phyloP scores from a whole-genome alignment of 2,329 filamentous ascomycete genomes.

The Pseudophaeomoniella oleicola region DNA sequence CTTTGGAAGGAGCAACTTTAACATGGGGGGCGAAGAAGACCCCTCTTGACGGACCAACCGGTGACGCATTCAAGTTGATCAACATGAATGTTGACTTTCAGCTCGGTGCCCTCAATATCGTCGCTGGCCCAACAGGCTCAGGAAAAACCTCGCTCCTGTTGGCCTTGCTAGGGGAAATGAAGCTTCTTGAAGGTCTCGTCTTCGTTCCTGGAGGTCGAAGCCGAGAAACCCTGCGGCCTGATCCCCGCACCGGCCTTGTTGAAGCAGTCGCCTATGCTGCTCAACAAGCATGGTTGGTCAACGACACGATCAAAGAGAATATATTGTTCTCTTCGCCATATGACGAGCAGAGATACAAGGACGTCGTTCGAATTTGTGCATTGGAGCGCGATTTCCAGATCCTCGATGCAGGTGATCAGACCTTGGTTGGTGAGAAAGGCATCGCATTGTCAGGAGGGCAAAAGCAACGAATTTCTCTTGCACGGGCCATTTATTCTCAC shows the following conservation, averaged over 20 bases:
- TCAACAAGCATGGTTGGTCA: conserved; percentile 92
- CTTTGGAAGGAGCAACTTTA: conserved; percentile 71
- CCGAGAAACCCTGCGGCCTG: conserved; percentile 67
- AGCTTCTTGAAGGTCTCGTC: conserved; percentile 61
- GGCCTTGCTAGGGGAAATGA: conserved; percentile 96
- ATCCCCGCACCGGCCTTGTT: conserved; percentile 72
- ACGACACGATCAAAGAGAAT: conserved; percentile 89
- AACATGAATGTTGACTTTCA: conserved; percentile 71
- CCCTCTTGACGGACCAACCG: conserved; percentile 37
- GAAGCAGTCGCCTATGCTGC: conserved; percentile 94
- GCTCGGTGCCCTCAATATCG: conserved; percentile 77
- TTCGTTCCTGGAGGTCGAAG: conserved; percentile 74
- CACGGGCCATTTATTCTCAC: conserved; percentile 92
- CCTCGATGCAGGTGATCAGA: conserved; percentile 82
- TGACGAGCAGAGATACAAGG: conserved; percentile 68
- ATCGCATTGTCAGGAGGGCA: conserved; percentile 94
- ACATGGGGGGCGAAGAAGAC: conserved; percentile 61
- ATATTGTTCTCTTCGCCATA: conserved; percentile 77
- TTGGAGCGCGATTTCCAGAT: conserved; percentile 85
- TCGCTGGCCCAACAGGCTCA: conserved; percentile 83
- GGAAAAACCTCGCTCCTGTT: conserved; percentile 94
- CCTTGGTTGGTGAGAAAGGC: conserved; percentile 89
- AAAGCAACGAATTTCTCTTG: conserved; percentile 92
- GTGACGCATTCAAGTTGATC: conserved; percentile 66
- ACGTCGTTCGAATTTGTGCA: conserved; percentile 82